Evolutionary conservation across 768 basidiomycete genomes (phyloP).

Genomic region (Stropharia rugosoannulata): DNA sequence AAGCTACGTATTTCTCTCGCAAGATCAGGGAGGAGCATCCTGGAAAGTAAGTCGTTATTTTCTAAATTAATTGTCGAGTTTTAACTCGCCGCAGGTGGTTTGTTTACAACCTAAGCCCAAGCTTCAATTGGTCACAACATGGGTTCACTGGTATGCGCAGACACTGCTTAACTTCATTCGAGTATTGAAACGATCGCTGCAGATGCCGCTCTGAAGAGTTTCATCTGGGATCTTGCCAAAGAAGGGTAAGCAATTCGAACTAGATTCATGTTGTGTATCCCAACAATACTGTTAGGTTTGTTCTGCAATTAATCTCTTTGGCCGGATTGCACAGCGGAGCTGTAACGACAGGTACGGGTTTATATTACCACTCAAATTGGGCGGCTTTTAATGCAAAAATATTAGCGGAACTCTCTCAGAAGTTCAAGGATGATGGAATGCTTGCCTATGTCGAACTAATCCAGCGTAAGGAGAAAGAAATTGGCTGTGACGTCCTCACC

Average conservation of each 20-base stretch:
- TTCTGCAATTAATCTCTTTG: slow-evolving; percentile 85
- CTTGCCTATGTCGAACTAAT: slow-evolving; percentile 89
- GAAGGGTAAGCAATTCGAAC: slow-evolving; percentile 58
- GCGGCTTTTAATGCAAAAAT: slow-evolving; percentile 4
- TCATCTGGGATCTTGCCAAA: slow-evolving; percentile 88
- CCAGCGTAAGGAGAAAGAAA: slow-evolving; percentile 84
- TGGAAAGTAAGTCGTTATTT: slow-evolving; percentile 51
- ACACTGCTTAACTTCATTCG: not conserved
- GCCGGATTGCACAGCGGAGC: slow-evolving; percentile 90
- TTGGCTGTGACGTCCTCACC: slow-evolving; percentile 87
- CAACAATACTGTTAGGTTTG: slow-evolving; percentile 52
- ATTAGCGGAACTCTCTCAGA: slow-evolving; percentile 73
- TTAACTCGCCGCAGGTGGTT: slow-evolving; percentile 56
- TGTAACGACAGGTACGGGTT: slow-evolving; percentile 60
- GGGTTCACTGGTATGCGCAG: slow-evolving; percentile 62
- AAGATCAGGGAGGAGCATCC: slow-evolving; percentile 72
- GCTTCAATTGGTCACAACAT: slow-evolving; percentile 89
- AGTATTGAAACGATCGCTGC: not conserved
- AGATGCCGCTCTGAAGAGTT: slow-evolving; percentile 79
- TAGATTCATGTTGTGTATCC: slow-evolving; percentile 1
- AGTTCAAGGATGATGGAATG: slow-evolving; percentile 88
- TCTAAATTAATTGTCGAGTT: not conserved
- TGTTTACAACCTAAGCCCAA: slow-evolving; percentile 92
- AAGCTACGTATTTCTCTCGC: slow-evolving; percentile 77
- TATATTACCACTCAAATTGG: too few relatives aligned